Base-by-base conservation (phyloP, 2,329 filamentous ascomycete genomes). In the Seiridium unicorne region DNA sequence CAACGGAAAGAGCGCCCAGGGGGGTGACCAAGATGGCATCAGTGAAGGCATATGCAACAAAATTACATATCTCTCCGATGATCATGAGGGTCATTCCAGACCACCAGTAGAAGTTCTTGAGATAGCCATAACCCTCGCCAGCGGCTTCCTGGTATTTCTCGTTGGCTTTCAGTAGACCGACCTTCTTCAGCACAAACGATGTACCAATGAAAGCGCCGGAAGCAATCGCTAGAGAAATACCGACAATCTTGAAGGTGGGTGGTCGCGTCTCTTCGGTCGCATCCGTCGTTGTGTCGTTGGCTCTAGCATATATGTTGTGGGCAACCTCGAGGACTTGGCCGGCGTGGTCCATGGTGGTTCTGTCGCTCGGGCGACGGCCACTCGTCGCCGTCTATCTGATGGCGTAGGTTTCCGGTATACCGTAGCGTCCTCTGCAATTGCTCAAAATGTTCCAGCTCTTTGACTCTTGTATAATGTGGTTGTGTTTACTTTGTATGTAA, bases 91-190 rank as follows among this genome's bases (percentile, higher is more conserved):
- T 93, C 95, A 99, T 98, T 68, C 95, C 95, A 1, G 80, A 76
- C 95, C 95, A 99, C 95, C 95, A 99, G 80, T 85, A 97, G 26
- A 81, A 81, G 70, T 98, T 98, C 79, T 96, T 97, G 68, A 99
- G 86, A 74, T 98, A 99, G 63, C 94, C 93, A 74, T 98, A 98
- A 60, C 95, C 95, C 76, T 98, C 94, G 62, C 95, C 95, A 0
- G 95, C 93, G 65, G 91, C 92, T 77, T 98, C 93, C 63, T 96
- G 90, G 80, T 98, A 98, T 75, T 98, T 98, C 68, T 91, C 88
- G 76, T 98, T 99, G 55, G 95, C 94, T 73, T 88, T 93, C 63
- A 99, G 82, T 67, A 99, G 78, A 4, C 95, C 95, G 61, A 91
- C 83, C 79, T 99, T 99, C 78, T 98, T 98, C 70, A 99, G 78